Evolutionary conservation across 805 yeast genomes (phyloP).

Genomic region (Nakazawaea ambrosiae): DNA sequence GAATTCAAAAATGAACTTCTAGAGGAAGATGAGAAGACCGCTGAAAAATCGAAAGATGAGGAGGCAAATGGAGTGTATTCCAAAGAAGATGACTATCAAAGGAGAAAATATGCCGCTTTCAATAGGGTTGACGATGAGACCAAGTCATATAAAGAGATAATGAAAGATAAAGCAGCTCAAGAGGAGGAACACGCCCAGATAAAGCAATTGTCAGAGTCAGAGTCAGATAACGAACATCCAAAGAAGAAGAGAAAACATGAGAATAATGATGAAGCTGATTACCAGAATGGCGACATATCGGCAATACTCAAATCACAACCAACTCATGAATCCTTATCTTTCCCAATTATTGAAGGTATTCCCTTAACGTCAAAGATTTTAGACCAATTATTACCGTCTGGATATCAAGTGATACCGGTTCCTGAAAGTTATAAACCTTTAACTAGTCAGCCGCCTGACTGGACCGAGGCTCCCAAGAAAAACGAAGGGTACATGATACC

Average conservation of each 20-base stretch:
- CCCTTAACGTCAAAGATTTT: slow-evolving; percentile 39
- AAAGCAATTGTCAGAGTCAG: no score
- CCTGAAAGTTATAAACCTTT: slow-evolving; percentile 39
- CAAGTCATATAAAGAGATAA: slow-evolving; percentile 32
- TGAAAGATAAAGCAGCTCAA: slow-evolving; percentile 33
- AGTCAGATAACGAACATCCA: slow-evolving; percentile 7
- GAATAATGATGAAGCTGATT: slow-evolving; percentile 19
- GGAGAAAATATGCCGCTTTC: slow-evolving; percentile 21
- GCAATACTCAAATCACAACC: slow-evolving; percentile 21
- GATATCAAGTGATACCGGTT: slow-evolving; percentile 35
- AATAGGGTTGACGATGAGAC: slow-evolving; percentile 11
- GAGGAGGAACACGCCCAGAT: slow-evolving; percentile 26
- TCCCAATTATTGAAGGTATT: slow-evolving; percentile 24
- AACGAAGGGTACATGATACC: slow-evolving; percentile 44
- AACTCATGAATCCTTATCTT: slow-evolving; percentile 4
- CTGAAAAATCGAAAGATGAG: slow-evolving; percentile 18
- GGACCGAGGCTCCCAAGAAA: slow-evolving; percentile 17
- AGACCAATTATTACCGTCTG: slow-evolving; percentile 44
- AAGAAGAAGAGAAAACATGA: slow-evolving; percentile 15
- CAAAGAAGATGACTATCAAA: slow-evolving; percentile 43
- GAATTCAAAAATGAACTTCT: slow-evolving; percentile 11
- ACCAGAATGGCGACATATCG: slow-evolving; percentile 15
- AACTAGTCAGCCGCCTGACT: slow-evolving; percentile 28
- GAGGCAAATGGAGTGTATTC: slow-evolving; percentile 22
- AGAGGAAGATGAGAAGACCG: slow-evolving; percentile 17